phyloP scores from a whole-genome alignment of 2,329 filamentous ascomycete genomes.

The Claviceps sp. region DNA sequence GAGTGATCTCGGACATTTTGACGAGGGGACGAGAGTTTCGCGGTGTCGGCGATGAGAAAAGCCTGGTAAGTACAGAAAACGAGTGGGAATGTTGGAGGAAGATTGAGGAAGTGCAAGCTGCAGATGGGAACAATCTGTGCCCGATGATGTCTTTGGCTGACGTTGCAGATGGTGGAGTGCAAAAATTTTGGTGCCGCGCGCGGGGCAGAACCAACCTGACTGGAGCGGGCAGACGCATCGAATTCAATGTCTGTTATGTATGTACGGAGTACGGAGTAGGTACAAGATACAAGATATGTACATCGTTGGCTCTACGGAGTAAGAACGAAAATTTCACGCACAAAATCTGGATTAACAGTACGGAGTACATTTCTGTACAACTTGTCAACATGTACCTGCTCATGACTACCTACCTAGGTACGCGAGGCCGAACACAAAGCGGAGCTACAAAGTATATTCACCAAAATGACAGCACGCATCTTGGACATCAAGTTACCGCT shows the following conservation, averaged over 20 bases:
- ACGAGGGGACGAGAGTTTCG: constrained; percentile 2
- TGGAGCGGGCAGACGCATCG: not conserved
- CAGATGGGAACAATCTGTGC: constrained; percentile 1
- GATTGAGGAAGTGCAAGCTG: not conserved
- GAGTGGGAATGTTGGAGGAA: not conserved
- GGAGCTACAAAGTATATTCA: too few species aligned
- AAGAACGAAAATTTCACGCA: too few species aligned
- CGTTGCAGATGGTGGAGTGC: constrained; percentile 1
- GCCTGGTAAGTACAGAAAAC: constrained; percentile 3
- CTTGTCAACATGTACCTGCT: too few species aligned
- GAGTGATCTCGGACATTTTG: constrained; percentile 54
- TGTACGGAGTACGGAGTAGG: too few species aligned
- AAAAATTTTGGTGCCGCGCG: constrained; percentile 3
- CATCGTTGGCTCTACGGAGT: too few species aligned
- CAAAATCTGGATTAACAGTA: too few species aligned
- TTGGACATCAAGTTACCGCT: too few species aligned
- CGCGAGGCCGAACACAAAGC: too few species aligned
- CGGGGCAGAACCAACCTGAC: not conserved
- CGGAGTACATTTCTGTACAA: too few species aligned
- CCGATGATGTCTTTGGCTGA: constrained; percentile 3
- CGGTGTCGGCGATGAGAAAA: constrained; percentile 1
- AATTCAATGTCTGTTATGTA: not conserved
- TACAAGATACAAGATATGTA: too few species aligned
- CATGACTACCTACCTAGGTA: too few species aligned
- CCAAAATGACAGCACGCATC: too few species aligned